Evolutionary conservation across 1,284 basidiomycete species (phyloP).

Genomic region (Marasmius sp.): DNA sequence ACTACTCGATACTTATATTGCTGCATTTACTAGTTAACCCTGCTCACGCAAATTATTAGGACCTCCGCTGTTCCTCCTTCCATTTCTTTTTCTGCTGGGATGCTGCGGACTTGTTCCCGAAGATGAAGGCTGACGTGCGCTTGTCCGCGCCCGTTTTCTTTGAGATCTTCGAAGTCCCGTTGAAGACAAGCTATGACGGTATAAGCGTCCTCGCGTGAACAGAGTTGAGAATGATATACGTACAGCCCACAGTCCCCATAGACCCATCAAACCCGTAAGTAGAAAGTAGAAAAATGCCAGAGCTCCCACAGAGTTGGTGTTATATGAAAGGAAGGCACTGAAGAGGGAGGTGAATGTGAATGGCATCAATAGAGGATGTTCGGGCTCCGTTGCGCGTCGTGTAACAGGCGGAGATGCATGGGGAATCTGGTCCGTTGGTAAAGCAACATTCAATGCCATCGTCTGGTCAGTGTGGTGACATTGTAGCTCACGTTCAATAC

Average conservation of each 20-base stretch:
- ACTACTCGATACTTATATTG: neutral
- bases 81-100: constrained; percentile 68
- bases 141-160: constrained; percentile 79
- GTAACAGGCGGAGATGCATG: constrained; percentile 30
- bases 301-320: constrained; percentile 55
- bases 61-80: constrained; percentile 42
- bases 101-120: constrained; percentile 72
- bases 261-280: constrained; percentile 49
- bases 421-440: constrained; percentile 39
- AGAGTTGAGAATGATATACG: constrained; percentile 25
- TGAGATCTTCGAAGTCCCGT: constrained; percentile 53
- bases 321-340: constrained; percentile 66
- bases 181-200: constrained; percentile 57
- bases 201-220: constrained; percentile 1
- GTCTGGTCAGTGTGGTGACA: neutral
- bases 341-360: constrained; percentile 50
- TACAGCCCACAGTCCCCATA: constrained; percentile 75
- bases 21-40: neutral
- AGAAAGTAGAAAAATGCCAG: constrained; percentile 53
- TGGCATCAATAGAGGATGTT: constrained; percentile 65
- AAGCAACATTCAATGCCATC: constrained; percentile 5
- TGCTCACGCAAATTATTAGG: constrained; percentile 16
- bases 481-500: constrained; percentile 54
- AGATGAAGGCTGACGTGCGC: constrained; percentile 74
- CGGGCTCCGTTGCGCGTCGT: constrained; percentile 17